Base-by-base conservation (phyloP, 1,139 yeast species). In the Sporopachydermia cereana region DNA sequence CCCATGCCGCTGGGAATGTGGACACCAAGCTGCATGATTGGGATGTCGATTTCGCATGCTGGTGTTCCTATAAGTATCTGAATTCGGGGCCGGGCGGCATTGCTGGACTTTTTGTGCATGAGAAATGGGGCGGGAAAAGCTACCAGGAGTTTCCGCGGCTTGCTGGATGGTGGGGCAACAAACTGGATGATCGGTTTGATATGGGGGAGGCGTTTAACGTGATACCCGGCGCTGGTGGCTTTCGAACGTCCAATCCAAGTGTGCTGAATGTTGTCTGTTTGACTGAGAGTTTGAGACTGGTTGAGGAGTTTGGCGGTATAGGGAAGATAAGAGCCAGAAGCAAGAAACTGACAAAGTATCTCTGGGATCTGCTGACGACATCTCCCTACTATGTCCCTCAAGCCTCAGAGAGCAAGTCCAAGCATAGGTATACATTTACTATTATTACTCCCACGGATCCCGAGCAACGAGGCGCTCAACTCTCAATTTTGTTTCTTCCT, bases 131-230 rank as follows among this genome's bases (percentile, higher is more conserved):
- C n/a, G 56, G 55, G 54, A 51, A 65, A 57, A 56, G 54, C 63
- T 45, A 57, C 55, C 23, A 57, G 16, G 61, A 62, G 41, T 68
- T 68, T 45, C 83, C 95, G 1, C 68, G 96, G 51, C 67, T 84
- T 46, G 95, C 96, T 0, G 97, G 97, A 1, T 89, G 97, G 97
- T 89, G 97, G 96, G 96, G 96, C 0, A 88, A 85, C 57, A 77
- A 83, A 53, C 67, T 80, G 0, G 53, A 57, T 1, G 77, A 76
- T 27, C 67, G 96, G 49, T 89, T 89, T 60, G 70, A 79, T 53
- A 89, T 89, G 97, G 61, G 72, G 48, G 93, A 84, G 56, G 59
- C 68, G 41, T 89, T 86, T 53, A 82, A 80, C 49, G 95, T 96
- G 0, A 81, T 84, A 27, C 67, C 72, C 12, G 83, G 93, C 23